Evolutionary conservation across 495 filamentous ascomycete genomes (phyloP).

Genomic region (Penicillium chermesinum): DNA sequence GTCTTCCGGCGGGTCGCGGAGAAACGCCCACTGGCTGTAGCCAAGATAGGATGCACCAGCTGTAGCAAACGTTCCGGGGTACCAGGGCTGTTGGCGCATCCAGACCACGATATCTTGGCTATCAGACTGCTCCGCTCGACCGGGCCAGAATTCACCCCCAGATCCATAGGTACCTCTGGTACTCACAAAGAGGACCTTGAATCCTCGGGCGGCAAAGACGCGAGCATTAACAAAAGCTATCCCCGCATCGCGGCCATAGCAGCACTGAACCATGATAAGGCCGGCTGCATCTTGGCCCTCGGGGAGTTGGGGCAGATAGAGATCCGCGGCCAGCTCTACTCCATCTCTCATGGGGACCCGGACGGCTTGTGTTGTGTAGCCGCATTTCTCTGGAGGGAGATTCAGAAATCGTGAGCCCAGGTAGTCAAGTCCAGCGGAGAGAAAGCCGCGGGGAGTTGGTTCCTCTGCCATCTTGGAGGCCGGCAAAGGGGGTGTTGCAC

Average conservation of each 20-base stretch:
- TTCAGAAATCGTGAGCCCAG: slow-evolving; percentile 7
- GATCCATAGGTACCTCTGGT: slow-evolving; percentile 27
- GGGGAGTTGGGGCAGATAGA: slow-evolving; percentile 20
- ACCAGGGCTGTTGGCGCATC: slow-evolving; percentile 33
- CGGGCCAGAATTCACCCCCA: slow-evolving; percentile 16
- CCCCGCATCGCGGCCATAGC: slow-evolving; percentile 18
- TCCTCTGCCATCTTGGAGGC: slow-evolving; percentile 3
- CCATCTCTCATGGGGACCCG: slow-evolving; percentile 25
- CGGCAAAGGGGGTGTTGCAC: no score
- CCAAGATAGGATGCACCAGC: slow-evolving; percentile 28
- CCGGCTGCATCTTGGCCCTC: slow-evolving; percentile 10
- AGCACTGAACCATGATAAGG: slow-evolving; percentile 19
- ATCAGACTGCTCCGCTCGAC: slow-evolving; percentile 17
- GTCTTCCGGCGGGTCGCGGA: slow-evolving; percentile 22
- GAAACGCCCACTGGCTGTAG: slow-evolving; percentile 29
- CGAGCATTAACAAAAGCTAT: slow-evolving; percentile 19
- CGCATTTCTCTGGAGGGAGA: slow-evolving; percentile 12
- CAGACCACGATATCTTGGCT: slow-evolving; percentile 28
- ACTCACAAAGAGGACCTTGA: slow-evolving; percentile 25
- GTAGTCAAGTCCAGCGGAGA: slow-evolving; percentile 12
- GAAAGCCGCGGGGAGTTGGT: slow-evolving; percentile 9
- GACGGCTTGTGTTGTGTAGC: slow-evolving; percentile 20
- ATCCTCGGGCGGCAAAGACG: slow-evolving; percentile 27
- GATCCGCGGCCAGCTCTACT: slow-evolving; percentile 23
- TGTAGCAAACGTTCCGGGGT: slow-evolving; percentile 29